These are phyloP conservation scores for Lipomyces yamadae DNA, from an alignment of 805 yeast genomes.

Conservation along the genomic window DNA sequence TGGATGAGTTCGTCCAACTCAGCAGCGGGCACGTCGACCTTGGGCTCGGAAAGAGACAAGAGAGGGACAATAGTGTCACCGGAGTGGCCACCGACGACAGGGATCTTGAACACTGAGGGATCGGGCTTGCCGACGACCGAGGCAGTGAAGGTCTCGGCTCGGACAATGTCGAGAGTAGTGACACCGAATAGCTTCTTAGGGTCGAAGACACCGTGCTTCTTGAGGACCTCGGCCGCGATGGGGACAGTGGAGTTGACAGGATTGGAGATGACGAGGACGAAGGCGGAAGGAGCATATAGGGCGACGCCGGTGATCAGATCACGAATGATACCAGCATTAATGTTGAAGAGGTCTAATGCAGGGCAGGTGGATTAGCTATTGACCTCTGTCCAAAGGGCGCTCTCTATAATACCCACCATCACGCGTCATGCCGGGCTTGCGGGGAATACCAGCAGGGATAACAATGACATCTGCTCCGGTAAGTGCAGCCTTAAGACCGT, in stretches of 20 bases:
- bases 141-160: slow-evolving; percentile 82
- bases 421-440: slow-evolving; percentile 95
- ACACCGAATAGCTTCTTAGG: slow-evolving; percentile 83
- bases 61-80: slow-evolving; percentile 94
- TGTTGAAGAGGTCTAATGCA: slow-evolving; percentile 62
- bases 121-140: slow-evolving; percentile 52
- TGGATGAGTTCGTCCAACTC: slow-evolving; percentile 64
- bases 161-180: slow-evolving; percentile 83
- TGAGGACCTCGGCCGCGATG: slow-evolving; percentile 78
- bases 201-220: slow-evolving; percentile 67
- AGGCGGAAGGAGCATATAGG: slow-evolving; percentile 69
- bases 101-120: slow-evolving; percentile 59
- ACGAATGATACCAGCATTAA: slow-evolving; percentile 80
- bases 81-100: slow-evolving; percentile 93
- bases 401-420: slow-evolving; percentile 52
- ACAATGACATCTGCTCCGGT: slow-evolving; percentile 82
- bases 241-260: slow-evolving; percentile 96
- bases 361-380: background rate
- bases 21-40: slow-evolving; percentile 47
- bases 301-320: slow-evolving; percentile 79
- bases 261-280: slow-evolving; percentile 82
- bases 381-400: background rate
- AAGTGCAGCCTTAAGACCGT: slow-evolving; percentile 70
- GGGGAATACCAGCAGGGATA: slow-evolving; percentile 91
- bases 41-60: slow-evolving; percentile 54